A percentile compares a stretch with the other conserved stretches of the same genome.
These are phyloP conservation scores for Penicillium chermesinum DNA, from an alignment of 495 filamentous ascomycete species.

Conservation along the genomic window DNA sequence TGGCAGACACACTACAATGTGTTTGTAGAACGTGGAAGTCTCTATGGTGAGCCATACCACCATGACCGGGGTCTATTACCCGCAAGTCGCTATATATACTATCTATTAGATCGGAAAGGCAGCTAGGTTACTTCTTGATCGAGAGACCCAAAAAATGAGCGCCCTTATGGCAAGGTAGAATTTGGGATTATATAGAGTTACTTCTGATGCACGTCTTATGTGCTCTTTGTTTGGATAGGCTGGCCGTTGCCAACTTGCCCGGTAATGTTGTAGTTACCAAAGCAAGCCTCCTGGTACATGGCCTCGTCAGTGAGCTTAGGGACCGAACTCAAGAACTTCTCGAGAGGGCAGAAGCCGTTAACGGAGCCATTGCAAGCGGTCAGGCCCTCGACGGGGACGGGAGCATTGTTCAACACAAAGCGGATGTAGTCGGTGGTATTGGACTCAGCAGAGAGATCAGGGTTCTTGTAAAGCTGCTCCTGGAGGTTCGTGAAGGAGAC, in stretches of 20 bases:
- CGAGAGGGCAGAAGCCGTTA: constrained; percentile 27
- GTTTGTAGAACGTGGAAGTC: too few relatives aligned
- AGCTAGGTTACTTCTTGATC: too few relatives aligned
- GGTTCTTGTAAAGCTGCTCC: constrained; percentile 24
- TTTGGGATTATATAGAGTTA: too few relatives aligned
- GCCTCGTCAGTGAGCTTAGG: constrained; percentile 19
- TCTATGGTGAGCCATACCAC: too few relatives aligned
- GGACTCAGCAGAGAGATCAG: constrained; percentile 13
- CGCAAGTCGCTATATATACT: too few relatives aligned
- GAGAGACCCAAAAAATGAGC: not conserved
- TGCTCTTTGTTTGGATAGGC: constrained; percentile 5
- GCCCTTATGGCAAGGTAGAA: too few relatives aligned
- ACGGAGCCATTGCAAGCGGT: constrained; percentile 14
- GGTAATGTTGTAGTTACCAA: constrained; percentile 24
- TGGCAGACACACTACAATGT: too few relatives aligned
- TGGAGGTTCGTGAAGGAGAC: constrained; percentile 17
- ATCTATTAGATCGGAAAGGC: too few relatives aligned
- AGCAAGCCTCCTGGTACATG: constrained; percentile 26
- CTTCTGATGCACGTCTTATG: too few relatives aligned
- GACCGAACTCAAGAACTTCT: constrained; percentile 18
- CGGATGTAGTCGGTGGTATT: constrained; percentile 25
- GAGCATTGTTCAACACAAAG: constrained; percentile 28
- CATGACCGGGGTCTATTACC: too few relatives aligned
- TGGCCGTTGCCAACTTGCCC: constrained; percentile 24
- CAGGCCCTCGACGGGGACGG: constrained; percentile 23